Conservation (phyloP, 1,284 basidiomycete species). For the Xerocomus minutiporus region DNA sequence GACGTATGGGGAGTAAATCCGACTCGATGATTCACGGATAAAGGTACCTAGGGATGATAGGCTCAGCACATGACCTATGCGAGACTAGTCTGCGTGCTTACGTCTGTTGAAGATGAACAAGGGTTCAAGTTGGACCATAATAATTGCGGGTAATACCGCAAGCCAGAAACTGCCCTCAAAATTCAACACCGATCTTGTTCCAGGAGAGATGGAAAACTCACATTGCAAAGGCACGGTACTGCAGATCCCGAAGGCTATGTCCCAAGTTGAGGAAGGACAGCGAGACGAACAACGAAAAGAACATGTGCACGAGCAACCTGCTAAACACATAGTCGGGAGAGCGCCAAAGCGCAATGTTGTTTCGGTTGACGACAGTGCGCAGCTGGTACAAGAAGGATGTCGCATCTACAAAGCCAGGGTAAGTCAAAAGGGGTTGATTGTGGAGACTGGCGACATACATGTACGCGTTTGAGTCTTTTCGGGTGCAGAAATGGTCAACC, state of each 20-base stretch:
- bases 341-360: constrained; percentile 77
- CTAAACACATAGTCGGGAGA: constrained; percentile 82
- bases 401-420: constrained; percentile 48
- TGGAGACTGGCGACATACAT: constrained; percentile 37
- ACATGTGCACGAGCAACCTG: constrained; percentile 71
- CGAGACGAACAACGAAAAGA: constrained; percentile 77
- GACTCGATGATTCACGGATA: constrained; percentile 70
- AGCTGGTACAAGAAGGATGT: constrained; percentile 80
- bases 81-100: constrained; percentile 24
- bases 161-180: constrained; percentile 54
- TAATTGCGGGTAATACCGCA: constrained; percentile 67
- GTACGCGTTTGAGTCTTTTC: constrained; percentile 40
- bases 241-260: constrained; percentile 64
- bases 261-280: constrained; percentile 81
- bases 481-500: constrained; percentile 36
- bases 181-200: neutral
- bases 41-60: constrained; percentile 41
- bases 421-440: neutral
- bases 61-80: neutral
- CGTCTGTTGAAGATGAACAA: constrained; percentile 80
- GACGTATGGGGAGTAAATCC: constrained; percentile 75
- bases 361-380: constrained; percentile 67
- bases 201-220: constrained; percentile 31
- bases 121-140: constrained; percentile 81
- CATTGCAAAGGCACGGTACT: constrained; percentile 83